Percentiles rank a stretch among this genome's conserved stretches.
phyloP scores from a whole-genome alignment of 2,329 filamentous ascomycete genomes.

The Aurifilum marmelostoma region DNA sequence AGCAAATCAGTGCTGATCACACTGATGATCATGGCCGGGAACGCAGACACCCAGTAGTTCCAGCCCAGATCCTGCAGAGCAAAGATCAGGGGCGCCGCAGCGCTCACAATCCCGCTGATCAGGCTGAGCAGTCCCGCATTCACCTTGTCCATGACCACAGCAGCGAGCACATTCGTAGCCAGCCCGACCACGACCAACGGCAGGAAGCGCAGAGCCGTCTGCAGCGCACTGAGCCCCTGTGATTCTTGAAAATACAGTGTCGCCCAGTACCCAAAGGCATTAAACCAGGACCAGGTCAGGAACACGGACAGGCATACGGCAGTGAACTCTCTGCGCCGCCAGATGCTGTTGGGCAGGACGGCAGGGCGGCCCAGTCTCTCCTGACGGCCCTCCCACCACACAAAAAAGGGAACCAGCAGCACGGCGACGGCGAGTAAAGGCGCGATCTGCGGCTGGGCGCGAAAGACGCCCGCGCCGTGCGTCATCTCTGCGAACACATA shows the following conservation, averaged over 20 bases:
- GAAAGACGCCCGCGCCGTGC: slow-evolving; percentile 42
- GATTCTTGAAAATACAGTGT: slow-evolving; percentile 55
- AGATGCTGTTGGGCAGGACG: slow-evolving; percentile 63
- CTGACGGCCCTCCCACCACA: slow-evolving; percentile 57
- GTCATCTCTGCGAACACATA: slow-evolving; percentile 54
- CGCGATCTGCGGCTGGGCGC: slow-evolving; percentile 43
- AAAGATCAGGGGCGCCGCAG: slow-evolving; percentile 57
- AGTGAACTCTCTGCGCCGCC: slow-evolving; percentile 59
- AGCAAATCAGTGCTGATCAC: slow-evolving; percentile 51
- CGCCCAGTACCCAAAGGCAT: slow-evolving; percentile 46
- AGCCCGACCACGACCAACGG: slow-evolving; percentile 38
- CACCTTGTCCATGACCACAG: slow-evolving; percentile 44
- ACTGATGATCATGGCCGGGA: slow-evolving; percentile 48
- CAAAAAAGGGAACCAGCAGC: slow-evolving; percentile 51
- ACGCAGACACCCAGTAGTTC: slow-evolving; percentile 54
- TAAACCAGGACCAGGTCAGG: slow-evolving; percentile 49
- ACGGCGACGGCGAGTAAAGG: slow-evolving; percentile 48
- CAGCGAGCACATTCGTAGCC: slow-evolving; percentile 37
- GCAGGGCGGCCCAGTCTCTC: slow-evolving; percentile 52
- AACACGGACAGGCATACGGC: slow-evolving; percentile 56
- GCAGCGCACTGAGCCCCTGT: slow-evolving; percentile 47
- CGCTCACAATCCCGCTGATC: slow-evolving; percentile 45
- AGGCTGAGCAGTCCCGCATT: slow-evolving; percentile 31
- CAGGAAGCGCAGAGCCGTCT: slow-evolving; percentile 51
- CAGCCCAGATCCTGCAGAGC: slow-evolving; percentile 48